These are phyloP conservation scores for Aspergillus sp. DNA, from an alignment of 2,329 filamentous ascomycete genomes.

Conservation along the genomic window DNA sequence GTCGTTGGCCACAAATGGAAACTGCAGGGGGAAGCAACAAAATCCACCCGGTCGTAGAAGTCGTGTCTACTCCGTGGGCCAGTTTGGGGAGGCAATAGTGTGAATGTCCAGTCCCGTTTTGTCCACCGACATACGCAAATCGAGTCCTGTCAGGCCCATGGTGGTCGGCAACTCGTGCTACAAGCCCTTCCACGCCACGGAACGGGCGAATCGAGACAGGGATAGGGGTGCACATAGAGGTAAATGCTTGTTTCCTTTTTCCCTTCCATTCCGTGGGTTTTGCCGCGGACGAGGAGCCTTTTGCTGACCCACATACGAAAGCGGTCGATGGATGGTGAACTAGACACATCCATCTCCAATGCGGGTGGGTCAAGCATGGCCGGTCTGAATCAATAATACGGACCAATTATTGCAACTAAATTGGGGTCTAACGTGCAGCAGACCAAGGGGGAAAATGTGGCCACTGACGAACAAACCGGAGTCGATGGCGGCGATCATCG, in stretches of 20 bases:
- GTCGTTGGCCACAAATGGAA: too few species aligned
- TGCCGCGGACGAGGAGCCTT: background rate
- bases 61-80: background rate
- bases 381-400: background rate
- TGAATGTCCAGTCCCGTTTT: slow-evolving; percentile 5
- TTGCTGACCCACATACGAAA: background rate
- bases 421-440: background rate
- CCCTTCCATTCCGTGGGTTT: background rate
- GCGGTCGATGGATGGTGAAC: background rate
- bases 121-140: slow-evolving; percentile 19
- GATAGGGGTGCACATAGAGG: slow-evolving; percentile 1
- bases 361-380: background rate
- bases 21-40: too few species aligned
- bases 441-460: background rate
- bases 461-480: background rate
- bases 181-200: slow-evolving; percentile 2
- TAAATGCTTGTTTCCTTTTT: slow-evolving; percentile 4
- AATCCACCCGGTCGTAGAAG: too few species aligned
- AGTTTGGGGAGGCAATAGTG: slow-evolving; percentile 1
- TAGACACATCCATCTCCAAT: background rate
- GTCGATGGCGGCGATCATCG: background rate
- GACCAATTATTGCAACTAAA: background rate
- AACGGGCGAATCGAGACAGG: slow-evolving; percentile 7
- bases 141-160: slow-evolving; percentile 9
- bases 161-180: slow-evolving; percentile 9